Conservation (phyloP, 2,329 filamentous ascomycete species). For the Teratosphaeria gauchensis region DNA sequence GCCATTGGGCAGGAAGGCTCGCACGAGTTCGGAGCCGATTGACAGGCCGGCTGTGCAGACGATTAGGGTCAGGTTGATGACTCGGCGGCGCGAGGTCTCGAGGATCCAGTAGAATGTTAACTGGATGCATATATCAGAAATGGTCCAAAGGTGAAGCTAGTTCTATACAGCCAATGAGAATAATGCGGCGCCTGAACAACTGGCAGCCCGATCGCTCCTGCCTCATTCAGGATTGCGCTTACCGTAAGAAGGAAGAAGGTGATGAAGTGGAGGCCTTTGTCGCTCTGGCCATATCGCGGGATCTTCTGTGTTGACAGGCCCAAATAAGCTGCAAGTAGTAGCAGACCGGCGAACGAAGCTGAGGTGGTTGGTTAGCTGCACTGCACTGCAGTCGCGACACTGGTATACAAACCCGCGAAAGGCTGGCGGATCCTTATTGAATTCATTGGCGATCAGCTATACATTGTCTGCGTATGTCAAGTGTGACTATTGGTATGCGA, state of each 20-base stretch:
- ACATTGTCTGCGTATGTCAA: neutral
- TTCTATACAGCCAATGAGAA: neutral
- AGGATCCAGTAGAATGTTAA: constrained; percentile 84
- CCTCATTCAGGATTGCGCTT: constrained; percentile 9
- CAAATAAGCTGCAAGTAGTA: constrained; percentile 62
- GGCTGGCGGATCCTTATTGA: constrained; percentile 76
- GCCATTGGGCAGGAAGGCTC: constrained; percentile 56
- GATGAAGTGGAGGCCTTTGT: constrained; percentile 78
- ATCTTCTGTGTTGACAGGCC: constrained; percentile 57
- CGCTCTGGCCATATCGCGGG: constrained; percentile 55
- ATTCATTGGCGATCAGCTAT: constrained; percentile 19
- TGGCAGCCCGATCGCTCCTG: neutral
- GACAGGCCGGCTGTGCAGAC: constrained; percentile 66
- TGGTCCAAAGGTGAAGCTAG: neutral
- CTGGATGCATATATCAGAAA: constrained; percentile 7
- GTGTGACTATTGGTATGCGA: neutral
- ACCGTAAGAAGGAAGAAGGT: constrained; percentile 86
- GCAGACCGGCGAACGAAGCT: constrained; percentile 48
- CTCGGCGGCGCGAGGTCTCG: constrained; percentile 78
- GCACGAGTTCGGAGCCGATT: constrained; percentile 66
- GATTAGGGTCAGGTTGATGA: constrained; percentile 70
- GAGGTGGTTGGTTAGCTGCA: constrained; percentile 4
- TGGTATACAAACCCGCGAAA: constrained; percentile 62
- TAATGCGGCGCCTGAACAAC: neutral
- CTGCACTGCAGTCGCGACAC: neutral